phyloP scores from a whole-genome alignment of 2,329 filamentous ascomycete genomes.

The Dothideomycetes sp. region DNA sequence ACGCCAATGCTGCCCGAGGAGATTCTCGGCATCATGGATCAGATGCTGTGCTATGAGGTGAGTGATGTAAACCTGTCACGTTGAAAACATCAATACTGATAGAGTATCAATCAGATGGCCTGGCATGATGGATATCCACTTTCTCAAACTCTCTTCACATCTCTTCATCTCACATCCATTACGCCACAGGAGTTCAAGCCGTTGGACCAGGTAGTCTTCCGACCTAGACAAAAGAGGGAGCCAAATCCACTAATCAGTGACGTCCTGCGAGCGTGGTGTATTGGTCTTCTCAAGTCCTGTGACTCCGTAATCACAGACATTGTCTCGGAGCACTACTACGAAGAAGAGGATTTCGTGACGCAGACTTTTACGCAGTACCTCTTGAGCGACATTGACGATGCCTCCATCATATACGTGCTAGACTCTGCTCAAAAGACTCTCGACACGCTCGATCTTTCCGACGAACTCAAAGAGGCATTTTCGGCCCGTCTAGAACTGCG shows the following conservation, averaged over 20 bases:
- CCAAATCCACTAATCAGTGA: slow-evolving; percentile 40
- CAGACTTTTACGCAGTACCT: slow-evolving; percentile 78
- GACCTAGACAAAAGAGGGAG: not conserved
- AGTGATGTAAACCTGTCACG: slow-evolving; percentile 10
- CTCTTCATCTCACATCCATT: slow-evolving; percentile 76
- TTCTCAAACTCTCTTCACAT: slow-evolving; percentile 89
- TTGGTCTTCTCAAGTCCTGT: slow-evolving; percentile 75
- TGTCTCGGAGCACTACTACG: slow-evolving; percentile 77
- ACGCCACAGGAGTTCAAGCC: slow-evolving; percentile 28
- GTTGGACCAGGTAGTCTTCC: slow-evolving; percentile 15
- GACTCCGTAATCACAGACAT: slow-evolving; percentile 68
- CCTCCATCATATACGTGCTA: slow-evolving; percentile 45
- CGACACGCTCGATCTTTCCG: slow-evolving; percentile 4
- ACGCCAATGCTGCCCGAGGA: slow-evolving; percentile 61
- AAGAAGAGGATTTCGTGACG: slow-evolving; percentile 96
- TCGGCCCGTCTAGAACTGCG: slow-evolving; percentile 52
- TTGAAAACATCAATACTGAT: not conserved
- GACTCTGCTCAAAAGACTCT: slow-evolving; percentile 45
- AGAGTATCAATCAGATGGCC: slow-evolving; percentile 54
- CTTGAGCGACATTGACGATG: slow-evolving; percentile 50
- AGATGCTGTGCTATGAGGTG: slow-evolving; percentile 81
- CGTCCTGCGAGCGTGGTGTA: slow-evolving; percentile 73
- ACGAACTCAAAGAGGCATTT: slow-evolving; percentile 15
- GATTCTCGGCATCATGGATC: slow-evolving; percentile 86
- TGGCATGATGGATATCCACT: slow-evolving; percentile 96